Conservation (phyloP, 768 basidiomycete species). For the Rhodotorula sphaerocarpa region DNA sequence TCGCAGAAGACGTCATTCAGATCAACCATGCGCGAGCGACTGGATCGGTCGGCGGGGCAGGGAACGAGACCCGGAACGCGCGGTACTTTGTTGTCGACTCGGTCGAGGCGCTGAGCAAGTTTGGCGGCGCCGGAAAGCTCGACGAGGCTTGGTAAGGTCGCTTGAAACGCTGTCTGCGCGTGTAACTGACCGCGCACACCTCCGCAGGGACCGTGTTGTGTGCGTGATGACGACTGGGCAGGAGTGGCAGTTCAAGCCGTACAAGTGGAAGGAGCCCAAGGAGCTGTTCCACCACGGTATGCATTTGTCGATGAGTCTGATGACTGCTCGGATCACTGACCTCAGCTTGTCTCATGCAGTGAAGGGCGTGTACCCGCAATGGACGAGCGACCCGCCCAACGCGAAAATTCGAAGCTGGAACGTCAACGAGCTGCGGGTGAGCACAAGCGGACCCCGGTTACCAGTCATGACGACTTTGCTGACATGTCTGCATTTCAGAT, state of each 20-base stretch:
- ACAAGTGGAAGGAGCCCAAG: constrained; percentile 92
- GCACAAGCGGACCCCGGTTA: too few relatives aligned
- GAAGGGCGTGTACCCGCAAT: constrained; percentile 90
- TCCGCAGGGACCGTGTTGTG: constrained; percentile 67
- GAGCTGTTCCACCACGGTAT: constrained; percentile 86
- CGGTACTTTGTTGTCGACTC: constrained; percentile 82
- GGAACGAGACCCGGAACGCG: constrained; percentile 38
- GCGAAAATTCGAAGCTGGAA: constrained; percentile 91
- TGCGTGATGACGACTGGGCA: constrained; percentile 98
- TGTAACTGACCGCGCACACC: neutral
- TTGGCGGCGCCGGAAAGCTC: constrained; percentile 49
- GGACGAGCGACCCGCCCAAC: constrained; percentile 85
- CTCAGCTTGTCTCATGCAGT: too few relatives aligned
- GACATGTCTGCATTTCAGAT: constrained; percentile 51
- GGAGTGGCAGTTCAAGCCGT: constrained; percentile 93
- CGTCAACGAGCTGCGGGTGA: constrained; percentile 82
- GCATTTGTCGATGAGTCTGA: too few relatives aligned
- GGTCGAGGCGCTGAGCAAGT: constrained; percentile 83
- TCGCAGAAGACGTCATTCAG: constrained; percentile 74
- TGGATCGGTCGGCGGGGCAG: constrained; percentile 51
- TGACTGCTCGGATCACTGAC: too few relatives aligned
- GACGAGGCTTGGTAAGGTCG: constrained; percentile 88
- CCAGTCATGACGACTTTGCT: too few relatives aligned
- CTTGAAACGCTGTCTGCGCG: too few relatives aligned
- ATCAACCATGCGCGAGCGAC: constrained; percentile 66